Base-by-base conservation (phyloP, 148 eudicot genomes). In the Spergularia marina region DNA sequence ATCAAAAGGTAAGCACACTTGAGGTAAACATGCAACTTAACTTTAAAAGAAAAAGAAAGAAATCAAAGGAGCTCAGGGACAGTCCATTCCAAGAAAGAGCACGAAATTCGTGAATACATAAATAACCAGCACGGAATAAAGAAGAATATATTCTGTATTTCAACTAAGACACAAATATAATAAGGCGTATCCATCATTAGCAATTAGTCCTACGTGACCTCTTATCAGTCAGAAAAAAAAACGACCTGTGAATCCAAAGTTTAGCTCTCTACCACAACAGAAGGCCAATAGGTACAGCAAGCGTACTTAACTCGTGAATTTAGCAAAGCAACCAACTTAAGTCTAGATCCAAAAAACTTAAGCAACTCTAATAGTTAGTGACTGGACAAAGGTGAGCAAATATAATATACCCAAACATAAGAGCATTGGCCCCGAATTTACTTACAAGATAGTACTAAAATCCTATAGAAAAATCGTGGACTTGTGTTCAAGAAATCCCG, bases 41-140 rank as follows among this genome's bases (percentile, higher is more conserved):
- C 10, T 40, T 0, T 7, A 23, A 25, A 30, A 30, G 34, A 30
- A 30, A 30, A 23, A 53, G 39, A 47, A 53, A 70, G 39, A 53
- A 25, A 34, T 13, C 15, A 53, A 69, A 68, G 71, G 56, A 68
- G 56, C 54, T 68, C n/a, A 51, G 40, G 71, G 34, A 12, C 59
- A 53, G 34, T 70, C 15, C 1, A 30, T 30, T 30, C 34, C 34
- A 4, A 12, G 36, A 49, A 68, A 20, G 8, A 68, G 8, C 25
- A 13, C 23, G 56, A n/a, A 51, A 51, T 20, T 23, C 34, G 34
- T 30, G 34, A 30, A 30, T 30, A 30, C 34, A 30, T 30, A 30
- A 30, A 30, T 30, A 30, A 30, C 34, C 34, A 30, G 34, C 34
- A 30, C 34, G 2, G 2, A 30, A 30, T 30, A 30, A 30, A 30